Evolutionary conservation across 495 filamentous ascomycete genomes (phyloP), one percentile per base, ranked within the genome.

Genomic region (Wilcoxina mikolae): DNA sequence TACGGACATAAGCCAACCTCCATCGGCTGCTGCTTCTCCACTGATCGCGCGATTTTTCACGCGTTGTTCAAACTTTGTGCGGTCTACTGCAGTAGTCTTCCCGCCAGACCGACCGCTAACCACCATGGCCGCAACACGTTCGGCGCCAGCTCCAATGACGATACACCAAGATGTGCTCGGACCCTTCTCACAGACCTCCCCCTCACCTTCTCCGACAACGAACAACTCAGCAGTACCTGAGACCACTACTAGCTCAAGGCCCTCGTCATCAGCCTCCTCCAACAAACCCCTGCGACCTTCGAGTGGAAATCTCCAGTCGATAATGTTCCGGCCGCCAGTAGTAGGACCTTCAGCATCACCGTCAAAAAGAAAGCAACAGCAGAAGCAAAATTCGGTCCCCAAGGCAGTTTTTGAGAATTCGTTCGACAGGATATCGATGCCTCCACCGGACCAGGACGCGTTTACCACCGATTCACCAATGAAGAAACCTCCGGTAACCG

Each of bases 381-480:
- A 70, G 51, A 64, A 57, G 46, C 50, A 53, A 28, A 64, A 50
- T 60, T 55, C 62, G 56, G 57, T 64, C n/a, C 62, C 62, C 55
- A 65, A 46, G 39, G 54, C 58, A 17, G 62, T 65, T 45, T 64
- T 65, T 46, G 65, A 69, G 52, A 72, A 69, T 33, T 72, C 69
- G 48, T 68, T 83, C 51, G 75, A 78, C 62, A 66, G 71, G 56
- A 69, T 88, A 52, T 76, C 80, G 43, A 86, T 93, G 68, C 80
- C 80, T 48, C 85, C 85, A 3, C 87, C 88, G 18, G 65, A 69
- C 55, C 70, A 74, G 52, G 72, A 77, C 35, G 72, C 69, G 55
- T 83, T 83, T 60, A 73, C 74, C 45, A 94, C 86, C n/a, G 88
- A 91, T 69, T 91, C 87, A 12, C 85, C 84, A 25, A 71, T 80